Percentiles rank a stretch among this genome's conserved stretches.
phyloP scores from a whole-genome alignment of 2,329 filamentous ascomycete species.

The Calonectria pauciramosa region DNA sequence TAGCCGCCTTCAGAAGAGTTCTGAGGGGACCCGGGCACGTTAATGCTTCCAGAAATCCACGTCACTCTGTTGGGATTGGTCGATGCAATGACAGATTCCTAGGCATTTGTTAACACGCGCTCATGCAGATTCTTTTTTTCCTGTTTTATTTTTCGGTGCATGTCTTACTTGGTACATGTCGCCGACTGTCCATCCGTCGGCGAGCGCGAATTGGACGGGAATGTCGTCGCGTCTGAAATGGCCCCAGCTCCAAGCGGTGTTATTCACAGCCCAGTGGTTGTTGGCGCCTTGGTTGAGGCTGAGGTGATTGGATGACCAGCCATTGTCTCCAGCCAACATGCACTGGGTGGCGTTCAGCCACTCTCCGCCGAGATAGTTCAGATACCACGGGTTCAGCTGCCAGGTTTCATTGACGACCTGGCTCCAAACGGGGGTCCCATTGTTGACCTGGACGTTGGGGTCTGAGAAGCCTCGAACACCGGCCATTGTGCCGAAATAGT shows the following conservation, averaged over 20 bases:
- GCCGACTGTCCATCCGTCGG: slow-evolving; percentile 66
- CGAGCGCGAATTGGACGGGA: slow-evolving; percentile 68
- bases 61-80: slow-evolving; percentile 67
- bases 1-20: slow-evolving; percentile 33
- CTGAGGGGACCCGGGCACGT: slow-evolving; percentile 57
- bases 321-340: slow-evolving; percentile 65
- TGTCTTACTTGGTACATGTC: slow-evolving; percentile 64
- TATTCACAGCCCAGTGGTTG: slow-evolving; percentile 66
- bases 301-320: slow-evolving; percentile 65
- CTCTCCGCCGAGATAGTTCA: slow-evolving; percentile 67
- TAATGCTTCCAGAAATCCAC: slow-evolving; percentile 65
- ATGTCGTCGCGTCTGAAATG: slow-evolving; percentile 65
- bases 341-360: slow-evolving; percentile 67
- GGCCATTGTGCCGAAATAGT: slow-evolving; percentile 70
- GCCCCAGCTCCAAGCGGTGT: slow-evolving; percentile 67
- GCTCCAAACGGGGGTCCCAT: slow-evolving; percentile 9
- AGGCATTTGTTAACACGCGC: neutral
- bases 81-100: slow-evolving; percentile 63
- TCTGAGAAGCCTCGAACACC: slow-evolving; percentile 69
- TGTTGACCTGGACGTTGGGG: slow-evolving; percentile 61
- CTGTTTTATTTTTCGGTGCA: neutral
- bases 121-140: no score
- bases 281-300: slow-evolving; percentile 65
- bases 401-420: neutral
- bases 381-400: slow-evolving; percentile 63